Base-by-base conservation (phyloP, 2,329 filamentous ascomycete genomes). In the Mycosphaerella sp. region DNA sequence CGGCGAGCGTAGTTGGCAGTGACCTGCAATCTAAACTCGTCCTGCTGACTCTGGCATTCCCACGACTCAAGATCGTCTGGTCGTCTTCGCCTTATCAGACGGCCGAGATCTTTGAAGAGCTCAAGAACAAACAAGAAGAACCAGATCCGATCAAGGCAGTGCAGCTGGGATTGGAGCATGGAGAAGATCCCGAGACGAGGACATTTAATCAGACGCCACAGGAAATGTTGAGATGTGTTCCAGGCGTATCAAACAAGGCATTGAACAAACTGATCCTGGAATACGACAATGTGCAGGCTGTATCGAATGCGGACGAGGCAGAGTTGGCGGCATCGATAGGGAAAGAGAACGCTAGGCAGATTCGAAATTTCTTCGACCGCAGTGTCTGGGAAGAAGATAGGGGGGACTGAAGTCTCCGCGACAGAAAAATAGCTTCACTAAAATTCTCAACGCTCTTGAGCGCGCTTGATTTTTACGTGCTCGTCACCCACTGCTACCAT, bases 1-100 rank as follows among this genome's bases (percentile, higher is more conserved):
- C 83, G 50, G 79, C 85, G 0, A 76, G 77, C 45, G 72, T 78
- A 23, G 76, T 74, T 55, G 79, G 82, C 0, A 85, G 85, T 36
- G 93, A 96, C 67, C 78, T 96, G 32, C 93, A 98, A 69, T 86
- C 86, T 58, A 93, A 96, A 71, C 78, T 98, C 44, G 93, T 96
- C 10, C 82, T 97, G 43, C 80, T 98, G 17, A 96, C 91, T 0
- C 80, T 98, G 4, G 88, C 92, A 0, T 98, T 97, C 64, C 93
- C 93, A 0, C 83, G 83, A 21, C 79, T 98, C 46, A 86, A 89
- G 60, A 87, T 98, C 63, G 89, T 98, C 63, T 98, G 93, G 93
- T 93, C 87, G 7, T 88, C 83, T 7, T 90, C 86, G 9, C 92
- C 93, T 0, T 95, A 95, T 67, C 91, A 98, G 70, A 97, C 93